Evolutionary conservation across 2,329 filamentous ascomycete genomes (phyloP), one percentile per base, ranked within the genome.

Genomic region (Balansia obtecta): DNA sequence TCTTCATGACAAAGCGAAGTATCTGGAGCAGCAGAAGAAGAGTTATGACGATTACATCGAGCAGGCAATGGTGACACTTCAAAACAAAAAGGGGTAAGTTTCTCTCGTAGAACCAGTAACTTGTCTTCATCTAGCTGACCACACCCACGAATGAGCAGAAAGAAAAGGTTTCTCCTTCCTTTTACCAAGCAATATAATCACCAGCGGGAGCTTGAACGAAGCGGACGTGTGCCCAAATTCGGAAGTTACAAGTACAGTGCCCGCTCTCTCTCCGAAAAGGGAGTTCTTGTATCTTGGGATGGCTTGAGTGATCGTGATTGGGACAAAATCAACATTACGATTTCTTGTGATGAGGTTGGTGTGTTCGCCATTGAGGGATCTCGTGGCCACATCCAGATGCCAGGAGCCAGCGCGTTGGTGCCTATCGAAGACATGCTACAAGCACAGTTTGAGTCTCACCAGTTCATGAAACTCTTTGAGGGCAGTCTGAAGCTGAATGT

Each of bases 151-250:
- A 38, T 34, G 9, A 45, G 59, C 58, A 83, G 85, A 54, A 94
- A 94, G 72, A 95, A 94, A 67, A 81, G 86, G 49, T 96, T 96
- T 75, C 77, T 96, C 50, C 79, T 98, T 66, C 93, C 93, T 13
- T 98, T 98, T 66, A 96, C 91, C 22, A 95, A 95, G 63, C 93
- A 98, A 68, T 98, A 95, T 80, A 95, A 96, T 68, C 93, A 98
- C 69, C 89, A 97, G 71, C 85, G 89, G 57, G 93, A 98, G 70
- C 82, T 98, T 33, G 88, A 96, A 63, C 85, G 88, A 52, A 85
- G 86, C 8, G 93, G 93, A 30, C 88, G 91, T 46, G 88, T 95
- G 49, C 94, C 95, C 67, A 95, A 95, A 65, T 98, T 98, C 64
- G 93, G 94, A 55, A 94, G 87, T 38, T 98, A 86, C 81, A 97